phyloP scores from a whole-genome alignment of 441 rosid species.

The Manihot esculenta region DNA sequence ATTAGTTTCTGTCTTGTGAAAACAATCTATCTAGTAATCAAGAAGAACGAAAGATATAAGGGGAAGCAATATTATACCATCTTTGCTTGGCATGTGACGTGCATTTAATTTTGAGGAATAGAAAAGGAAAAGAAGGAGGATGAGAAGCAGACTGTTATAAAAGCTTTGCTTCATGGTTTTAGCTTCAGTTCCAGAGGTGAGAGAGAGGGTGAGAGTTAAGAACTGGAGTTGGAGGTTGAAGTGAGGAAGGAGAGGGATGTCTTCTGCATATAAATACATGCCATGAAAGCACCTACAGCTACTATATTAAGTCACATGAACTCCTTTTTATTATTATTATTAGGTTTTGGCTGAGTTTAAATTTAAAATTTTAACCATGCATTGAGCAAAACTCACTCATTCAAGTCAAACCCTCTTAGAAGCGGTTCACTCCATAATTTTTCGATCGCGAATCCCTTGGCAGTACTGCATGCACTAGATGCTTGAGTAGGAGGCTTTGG shows the following conservation, averaged over 20 bases:
- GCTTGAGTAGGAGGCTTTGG: too few species aligned
- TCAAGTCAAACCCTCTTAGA: background rate
- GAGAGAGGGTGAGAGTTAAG: background rate
- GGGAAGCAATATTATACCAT: conserved; percentile 27
- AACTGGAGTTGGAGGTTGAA: background rate
- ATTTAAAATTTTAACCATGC: too few species aligned
- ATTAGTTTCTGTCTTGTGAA: background rate
- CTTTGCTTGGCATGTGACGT: conserved; percentile 24
- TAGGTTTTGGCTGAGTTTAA: too few species aligned
- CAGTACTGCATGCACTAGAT: too few species aligned
- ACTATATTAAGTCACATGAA: conserved; percentile 18
- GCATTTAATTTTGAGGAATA: conserved; percentile 37
- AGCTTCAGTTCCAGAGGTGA: background rate
- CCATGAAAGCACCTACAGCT: conserved; percentile 4
- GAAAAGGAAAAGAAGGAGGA: conserved; percentile 37
- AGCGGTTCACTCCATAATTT: too few species aligned
- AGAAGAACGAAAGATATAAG: background rate
- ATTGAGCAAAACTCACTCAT: too few species aligned
- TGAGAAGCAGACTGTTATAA: conserved; percentile 31
- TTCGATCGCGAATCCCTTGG: too few species aligned
- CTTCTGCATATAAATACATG: conserved; percentile 36
- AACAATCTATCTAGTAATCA: background rate
- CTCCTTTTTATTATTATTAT: background rate
- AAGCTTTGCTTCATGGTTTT: conserved; percentile 50
- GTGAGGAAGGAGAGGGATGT: conserved; percentile 8